Base-by-base conservation (phyloP, 257 asterid genomes). In the Plantago ovata region DNA sequence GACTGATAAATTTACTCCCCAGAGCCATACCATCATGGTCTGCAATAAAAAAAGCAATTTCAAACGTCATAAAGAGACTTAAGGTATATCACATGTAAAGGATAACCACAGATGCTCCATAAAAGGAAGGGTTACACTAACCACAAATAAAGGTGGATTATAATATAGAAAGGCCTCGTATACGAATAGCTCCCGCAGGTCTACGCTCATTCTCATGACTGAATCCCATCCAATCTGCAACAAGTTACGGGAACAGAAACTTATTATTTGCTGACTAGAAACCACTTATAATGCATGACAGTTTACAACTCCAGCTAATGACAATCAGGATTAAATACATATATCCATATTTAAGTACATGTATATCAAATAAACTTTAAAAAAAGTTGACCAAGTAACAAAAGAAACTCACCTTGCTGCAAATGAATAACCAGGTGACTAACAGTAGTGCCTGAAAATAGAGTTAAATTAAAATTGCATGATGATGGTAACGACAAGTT, bases 111-210 rank as follows among this genome's bases (percentile, higher is more conserved):
- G 10, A 58, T 14, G 13, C 38, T 66, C 32, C 50, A 51, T 36
- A 15, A 13, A 43, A 61, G 39, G 53, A 58, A 38, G 16, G 72
- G 69, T 58, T 65, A 51, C 67, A 83, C 99, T 84, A 54, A 94
- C 99, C 96, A 84, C 90, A 53, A 94, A 96, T 43, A 93, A 94
- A 65, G 86, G 93, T 49, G 97, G 99, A 74, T 94, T 94, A 64
- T 89, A 94, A 78, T 94, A 94, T 84, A 94, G 81, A 78, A 94
- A 94, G 50, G 93, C 99, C 86, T 94, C 99, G 14, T 94, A 94
- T 36, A 89, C 66, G 80, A 94, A 94, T 63, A 94, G 79, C 72
- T 94, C 96, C 51, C 88, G 84, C 66, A 84, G 80, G 82, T 86
- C 95, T 61, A 64, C 85, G 59, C 96, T 84, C 99, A 94, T 94